Evolutionary conservation across 2,329 filamentous ascomycete species (phyloP).

Genomic region (Cladosporium phlei): DNA sequence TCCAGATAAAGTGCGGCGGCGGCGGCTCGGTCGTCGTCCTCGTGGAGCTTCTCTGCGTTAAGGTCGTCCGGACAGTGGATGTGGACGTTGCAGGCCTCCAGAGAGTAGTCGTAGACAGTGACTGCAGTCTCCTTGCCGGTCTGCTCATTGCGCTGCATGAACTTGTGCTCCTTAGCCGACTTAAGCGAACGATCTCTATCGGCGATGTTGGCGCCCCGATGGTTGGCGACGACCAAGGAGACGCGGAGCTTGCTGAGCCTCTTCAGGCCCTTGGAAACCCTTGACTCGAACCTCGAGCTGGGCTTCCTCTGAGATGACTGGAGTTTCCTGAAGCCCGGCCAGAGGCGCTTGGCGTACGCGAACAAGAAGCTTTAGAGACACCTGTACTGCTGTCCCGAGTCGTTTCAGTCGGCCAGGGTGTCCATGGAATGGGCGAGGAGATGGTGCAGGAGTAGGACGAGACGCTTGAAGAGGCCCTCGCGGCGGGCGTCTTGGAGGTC

Average conservation of each 20-base stretch:
- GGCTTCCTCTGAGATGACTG: no score
- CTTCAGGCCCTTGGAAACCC: slow-evolving; percentile 36
- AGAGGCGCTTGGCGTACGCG: slow-evolving; percentile 25
- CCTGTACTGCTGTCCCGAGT: slow-evolving; percentile 22
- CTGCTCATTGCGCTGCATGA: slow-evolving; percentile 37
- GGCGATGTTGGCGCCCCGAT: slow-evolving; percentile 31
- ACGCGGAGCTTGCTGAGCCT: slow-evolving; percentile 41
- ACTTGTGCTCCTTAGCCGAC: slow-evolving; percentile 41
- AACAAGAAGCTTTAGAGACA: no score
- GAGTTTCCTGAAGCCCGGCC: no score
- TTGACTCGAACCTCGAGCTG: slow-evolving; percentile 28
- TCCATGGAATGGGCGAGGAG: slow-evolving; percentile 53
- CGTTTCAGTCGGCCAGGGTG: slow-evolving; percentile 32
- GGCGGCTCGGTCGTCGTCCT: slow-evolving; percentile 38
- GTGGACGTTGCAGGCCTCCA: slow-evolving; percentile 46
- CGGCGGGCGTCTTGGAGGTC: slow-evolving; percentile 57
- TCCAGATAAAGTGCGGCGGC: slow-evolving; percentile 57
- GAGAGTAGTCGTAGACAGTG: slow-evolving; percentile 57
- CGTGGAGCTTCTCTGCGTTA: slow-evolving; percentile 56
- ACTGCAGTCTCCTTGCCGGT: slow-evolving; percentile 36
- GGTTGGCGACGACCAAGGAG: slow-evolving; percentile 33
- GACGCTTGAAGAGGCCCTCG: slow-evolving; percentile 63
- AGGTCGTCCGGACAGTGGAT: slow-evolving; percentile 48
- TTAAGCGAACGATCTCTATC: slow-evolving; percentile 43
- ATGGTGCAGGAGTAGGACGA: slow-evolving; percentile 91